These are phyloP conservation scores for Phytophthora pistaciae DNA, from an alignment of 352 stramenopile genomes.

Conservation along the genomic window DNA sequence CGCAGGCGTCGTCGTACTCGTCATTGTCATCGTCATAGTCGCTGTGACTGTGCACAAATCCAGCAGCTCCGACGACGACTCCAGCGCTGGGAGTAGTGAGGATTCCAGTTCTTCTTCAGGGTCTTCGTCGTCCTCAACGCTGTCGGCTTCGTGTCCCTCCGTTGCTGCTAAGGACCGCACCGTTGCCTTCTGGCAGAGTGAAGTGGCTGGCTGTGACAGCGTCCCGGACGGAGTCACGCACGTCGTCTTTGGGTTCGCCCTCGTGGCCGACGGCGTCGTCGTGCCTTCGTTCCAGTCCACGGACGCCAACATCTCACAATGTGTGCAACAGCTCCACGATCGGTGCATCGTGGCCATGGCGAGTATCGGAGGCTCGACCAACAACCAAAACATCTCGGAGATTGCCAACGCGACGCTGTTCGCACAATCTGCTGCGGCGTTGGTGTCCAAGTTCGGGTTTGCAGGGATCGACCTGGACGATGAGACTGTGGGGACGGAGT, in stretches of 20 bases:
- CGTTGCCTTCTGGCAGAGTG: conserved; percentile 84
- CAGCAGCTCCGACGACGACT: conserved; percentile 10
- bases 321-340: conserved; percentile 61
- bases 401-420: conserved; percentile 55
- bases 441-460: conserved; percentile 76
- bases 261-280: conserved; percentile 60
- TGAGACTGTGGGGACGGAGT: conserved; percentile 71
- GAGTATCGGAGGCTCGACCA: conserved; percentile 77
- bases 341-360: conserved; percentile 71
- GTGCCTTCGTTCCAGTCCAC: conserved; percentile 67
- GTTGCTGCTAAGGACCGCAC: conserved; percentile 61
- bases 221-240: conserved; percentile 80
- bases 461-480: conserved; percentile 82
- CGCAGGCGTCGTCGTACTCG: conserved; percentile 36
- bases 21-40: conserved; percentile 52
- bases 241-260: conserved; percentile 79
- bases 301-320: conserved; percentile 62
- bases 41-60: conserved; percentile 43
- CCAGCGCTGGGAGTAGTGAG: conserved; percentile 4
- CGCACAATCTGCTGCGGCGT: conserved; percentile 50
- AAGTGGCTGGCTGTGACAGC: conserved; percentile 76
- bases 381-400: conserved; percentile 69
- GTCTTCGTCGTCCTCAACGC: conserved; percentile 4
- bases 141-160: conserved; percentile 29
- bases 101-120: conserved; percentile 20